These are phyloP conservation scores for Ascoidea tarda DNA, from an alignment of 805 yeast species.

Conservation along the genomic window DNA sequence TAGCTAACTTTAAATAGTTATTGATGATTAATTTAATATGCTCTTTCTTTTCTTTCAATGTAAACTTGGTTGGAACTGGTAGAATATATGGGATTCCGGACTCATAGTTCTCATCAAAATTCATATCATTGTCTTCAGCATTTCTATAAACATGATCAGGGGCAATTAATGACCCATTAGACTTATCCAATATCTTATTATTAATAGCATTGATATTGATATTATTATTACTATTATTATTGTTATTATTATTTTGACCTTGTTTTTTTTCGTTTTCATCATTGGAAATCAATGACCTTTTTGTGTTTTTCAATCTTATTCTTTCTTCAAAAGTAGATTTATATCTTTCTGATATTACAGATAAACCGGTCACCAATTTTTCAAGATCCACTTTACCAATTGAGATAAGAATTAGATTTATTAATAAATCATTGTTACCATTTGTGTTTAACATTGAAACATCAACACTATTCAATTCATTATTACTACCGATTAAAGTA, in stretches of 20 bases:
- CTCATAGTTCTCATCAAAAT: constrained; percentile 19
- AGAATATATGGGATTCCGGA: constrained; percentile 32
- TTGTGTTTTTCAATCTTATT: constrained; percentile 3
- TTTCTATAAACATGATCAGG: constrained; percentile 18
- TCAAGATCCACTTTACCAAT: constrained; percentile 37
- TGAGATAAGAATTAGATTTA: constrained; percentile 53
- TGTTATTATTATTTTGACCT: not conserved
- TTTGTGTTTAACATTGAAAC: constrained; percentile 42
- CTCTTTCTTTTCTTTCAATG: constrained; percentile 38
- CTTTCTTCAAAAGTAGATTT: constrained; percentile 5
- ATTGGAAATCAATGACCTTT: constrained; percentile 1
- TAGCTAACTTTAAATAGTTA: constrained; percentile 39
- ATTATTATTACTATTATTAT: not conserved
- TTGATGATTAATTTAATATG: constrained; percentile 44
- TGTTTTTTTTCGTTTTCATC: constrained; percentile 17
- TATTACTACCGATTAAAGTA: constrained; percentile 45
- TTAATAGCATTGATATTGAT: constrained; percentile 13
- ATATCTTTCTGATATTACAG: constrained; percentile 58
- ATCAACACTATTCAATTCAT: constrained; percentile 56
- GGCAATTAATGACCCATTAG: constrained; percentile 14
- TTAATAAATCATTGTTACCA: constrained; percentile 33
- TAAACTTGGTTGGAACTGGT: constrained; percentile 43
- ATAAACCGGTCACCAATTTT: constrained; percentile 48
- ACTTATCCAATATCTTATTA: constrained; percentile 10
- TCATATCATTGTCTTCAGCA: constrained; percentile 15